Conservation (phyloP, 148 eudicot species). For the Fagopyrum esculentum region DNA sequence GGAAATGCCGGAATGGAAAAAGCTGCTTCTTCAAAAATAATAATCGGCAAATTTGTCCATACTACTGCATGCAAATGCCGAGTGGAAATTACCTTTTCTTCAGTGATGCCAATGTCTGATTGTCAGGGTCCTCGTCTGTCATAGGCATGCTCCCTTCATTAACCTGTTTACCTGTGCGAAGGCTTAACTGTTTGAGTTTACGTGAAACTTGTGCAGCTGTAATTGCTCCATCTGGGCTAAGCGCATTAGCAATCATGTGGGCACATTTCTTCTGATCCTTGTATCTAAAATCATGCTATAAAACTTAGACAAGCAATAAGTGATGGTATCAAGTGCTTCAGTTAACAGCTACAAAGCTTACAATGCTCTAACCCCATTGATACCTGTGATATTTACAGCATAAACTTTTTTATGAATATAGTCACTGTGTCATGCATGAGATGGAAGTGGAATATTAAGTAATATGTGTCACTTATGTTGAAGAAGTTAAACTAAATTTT, state of each 20-base stretch:
- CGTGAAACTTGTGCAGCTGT: constrained; percentile 77
- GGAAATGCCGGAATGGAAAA: too few species aligned
- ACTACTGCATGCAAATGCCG: not conserved
- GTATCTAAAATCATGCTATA: constrained; percentile 35
- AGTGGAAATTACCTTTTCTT: constrained; percentile 47
- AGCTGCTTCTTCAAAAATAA: too few species aligned
- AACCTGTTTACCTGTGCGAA: constrained; percentile 38
- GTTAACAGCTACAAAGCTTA: not conserved
- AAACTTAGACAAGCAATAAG: not conserved
- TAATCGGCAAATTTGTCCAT: not conserved
- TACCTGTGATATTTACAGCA: not conserved
- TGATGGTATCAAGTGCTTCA: not conserved
- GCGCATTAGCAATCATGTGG: constrained; percentile 82
- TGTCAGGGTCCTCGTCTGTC: constrained; percentile 53
- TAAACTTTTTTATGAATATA: not conserved
- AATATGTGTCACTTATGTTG: too few species aligned
- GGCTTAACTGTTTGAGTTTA: constrained; percentile 85
- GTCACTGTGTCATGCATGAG: too few species aligned
- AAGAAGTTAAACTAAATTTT: too few species aligned
- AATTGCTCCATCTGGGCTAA: constrained; percentile 53
- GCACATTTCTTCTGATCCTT: constrained; percentile 87
- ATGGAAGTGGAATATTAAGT: too few species aligned
- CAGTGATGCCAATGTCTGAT: constrained; percentile 44
- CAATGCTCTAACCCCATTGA: not conserved
- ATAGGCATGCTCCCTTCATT: constrained; percentile 23